phyloP scores from a whole-genome alignment of 495 filamentous ascomycete genomes.

The Parathielavia hyrcaniae region DNA sequence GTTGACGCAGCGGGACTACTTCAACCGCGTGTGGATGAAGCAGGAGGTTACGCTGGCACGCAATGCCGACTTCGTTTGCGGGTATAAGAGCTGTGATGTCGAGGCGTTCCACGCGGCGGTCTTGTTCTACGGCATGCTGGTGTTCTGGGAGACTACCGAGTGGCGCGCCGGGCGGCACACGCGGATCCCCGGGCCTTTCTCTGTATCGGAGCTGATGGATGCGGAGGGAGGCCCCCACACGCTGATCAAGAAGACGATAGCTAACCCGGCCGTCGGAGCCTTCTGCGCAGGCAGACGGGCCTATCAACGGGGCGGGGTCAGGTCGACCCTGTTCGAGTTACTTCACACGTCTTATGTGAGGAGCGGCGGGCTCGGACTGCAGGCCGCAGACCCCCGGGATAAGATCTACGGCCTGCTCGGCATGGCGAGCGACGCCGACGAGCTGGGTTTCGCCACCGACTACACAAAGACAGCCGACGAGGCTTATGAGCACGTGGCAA shows the following conservation, averaged over 20 bases:
- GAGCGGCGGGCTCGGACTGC: neutral
- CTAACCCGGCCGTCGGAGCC: too few species aligned
- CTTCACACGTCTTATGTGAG: neutral
- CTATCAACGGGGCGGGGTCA: too few species aligned
- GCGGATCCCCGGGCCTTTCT: too few species aligned
- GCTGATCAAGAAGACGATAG: neutral
- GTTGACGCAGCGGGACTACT: neutral
- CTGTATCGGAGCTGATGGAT: too few species aligned
- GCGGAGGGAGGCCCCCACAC: too few species aligned
- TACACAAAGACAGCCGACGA: neutral
- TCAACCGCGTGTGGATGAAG: neutral
- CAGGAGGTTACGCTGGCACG: conserved; percentile 2
- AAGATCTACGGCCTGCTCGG: neutral
- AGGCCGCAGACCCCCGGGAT: neutral
- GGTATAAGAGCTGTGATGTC: neutral
- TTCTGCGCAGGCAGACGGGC: too few species aligned
- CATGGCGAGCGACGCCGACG: neutral
- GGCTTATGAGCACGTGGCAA: too few species aligned
- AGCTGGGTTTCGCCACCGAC: neutral
- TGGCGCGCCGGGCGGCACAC: too few species aligned
- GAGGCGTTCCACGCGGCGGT: neutral
- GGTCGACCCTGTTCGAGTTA: neutral
- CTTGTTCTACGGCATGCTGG: neutral
- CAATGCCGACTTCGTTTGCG: neutral
- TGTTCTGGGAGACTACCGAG: neutral